These are phyloP conservation scores for Prunus fruticosa DNA, from an alignment of 306 rosid species.

Conservation along the genomic window DNA sequence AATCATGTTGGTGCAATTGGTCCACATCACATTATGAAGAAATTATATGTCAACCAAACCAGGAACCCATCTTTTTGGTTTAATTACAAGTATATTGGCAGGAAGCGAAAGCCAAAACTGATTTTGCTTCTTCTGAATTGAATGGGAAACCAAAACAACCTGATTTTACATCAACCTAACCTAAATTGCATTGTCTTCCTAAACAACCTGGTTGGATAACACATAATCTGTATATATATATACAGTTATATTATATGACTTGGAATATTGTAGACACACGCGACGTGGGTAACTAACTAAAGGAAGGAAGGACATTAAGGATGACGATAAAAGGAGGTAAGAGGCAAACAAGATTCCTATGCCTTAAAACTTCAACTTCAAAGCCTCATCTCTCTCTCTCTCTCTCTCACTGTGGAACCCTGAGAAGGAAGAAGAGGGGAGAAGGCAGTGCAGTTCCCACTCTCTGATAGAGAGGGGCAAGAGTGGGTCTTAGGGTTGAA, in stretches of 20 bases:
- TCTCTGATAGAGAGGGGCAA: conserved; percentile 8
- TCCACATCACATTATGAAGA: not conserved
- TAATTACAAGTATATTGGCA: not conserved
- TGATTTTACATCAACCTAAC: not conserved
- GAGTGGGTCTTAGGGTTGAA: conserved; percentile 18
- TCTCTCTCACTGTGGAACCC: not conserved
- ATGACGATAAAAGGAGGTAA: not conserved
- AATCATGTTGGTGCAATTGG: not conserved
- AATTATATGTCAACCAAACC: not conserved
- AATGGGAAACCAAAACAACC: not conserved
- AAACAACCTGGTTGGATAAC: too few species aligned
- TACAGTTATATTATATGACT: not conserved
- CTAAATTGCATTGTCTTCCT: not conserved
- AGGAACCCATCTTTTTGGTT: not conserved
- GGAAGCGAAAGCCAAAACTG: not conserved
- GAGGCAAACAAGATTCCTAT: conserved; percentile 23
- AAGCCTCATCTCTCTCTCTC: not conserved
- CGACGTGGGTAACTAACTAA: not conserved
- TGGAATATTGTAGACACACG: not conserved
- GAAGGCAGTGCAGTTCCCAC: conserved; percentile 23
- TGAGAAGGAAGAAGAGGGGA: not conserved
- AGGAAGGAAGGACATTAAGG: not conserved
- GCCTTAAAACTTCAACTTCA: not conserved
- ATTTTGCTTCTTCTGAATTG: not conserved
- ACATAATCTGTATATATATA: too few species aligned